Conservation (phyloP, 2,329 filamentous ascomycete species). For the Xylaria sp. region DNA sequence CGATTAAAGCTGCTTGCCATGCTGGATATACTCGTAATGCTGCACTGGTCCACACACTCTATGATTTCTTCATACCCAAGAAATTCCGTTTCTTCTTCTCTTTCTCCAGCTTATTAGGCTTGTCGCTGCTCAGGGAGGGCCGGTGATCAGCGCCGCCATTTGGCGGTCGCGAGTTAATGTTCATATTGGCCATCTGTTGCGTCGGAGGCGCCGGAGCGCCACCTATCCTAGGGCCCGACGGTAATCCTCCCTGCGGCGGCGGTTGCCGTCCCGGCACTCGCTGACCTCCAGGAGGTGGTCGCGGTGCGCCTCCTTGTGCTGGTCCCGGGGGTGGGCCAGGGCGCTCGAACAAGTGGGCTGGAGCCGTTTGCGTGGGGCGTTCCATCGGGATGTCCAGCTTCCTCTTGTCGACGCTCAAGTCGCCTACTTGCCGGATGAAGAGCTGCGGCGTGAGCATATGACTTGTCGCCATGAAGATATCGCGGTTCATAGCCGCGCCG, state of each 20-base stretch:
- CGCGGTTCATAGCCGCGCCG: constrained; percentile 75
- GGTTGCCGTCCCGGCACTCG: constrained; percentile 47
- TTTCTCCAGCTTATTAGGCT: constrained; percentile 62
- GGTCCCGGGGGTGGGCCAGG: constrained; percentile 58
- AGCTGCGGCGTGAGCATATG: constrained; percentile 91
- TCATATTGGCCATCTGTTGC: constrained; percentile 66
- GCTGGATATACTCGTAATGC: background rate
- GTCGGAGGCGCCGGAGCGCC: constrained; percentile 57
- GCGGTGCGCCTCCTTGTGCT: constrained; percentile 42
- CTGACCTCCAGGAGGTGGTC: constrained; percentile 44
- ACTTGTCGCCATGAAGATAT: constrained; percentile 87
- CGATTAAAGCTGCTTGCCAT: background rate
- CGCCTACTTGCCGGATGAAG: constrained; percentile 83
- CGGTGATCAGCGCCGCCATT: constrained; percentile 40
- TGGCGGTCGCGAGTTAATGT: constrained; percentile 51
- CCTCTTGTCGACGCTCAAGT: constrained; percentile 79
- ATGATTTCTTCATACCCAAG: constrained; percentile 66
- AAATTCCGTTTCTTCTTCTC: constrained; percentile 71
- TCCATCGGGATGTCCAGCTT: constrained; percentile 84
- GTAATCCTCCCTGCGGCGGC: constrained; percentile 48
- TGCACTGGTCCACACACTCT: background rate
- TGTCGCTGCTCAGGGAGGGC: constrained; percentile 46
- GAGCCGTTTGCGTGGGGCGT: constrained; percentile 80
- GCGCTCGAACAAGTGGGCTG: constrained; percentile 85
- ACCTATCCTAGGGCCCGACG: constrained; percentile 48